Evolutionary conservation across 163 green algal genomes (phyloP), one percentile per base, ranked within the genome.

Genomic region (Scenedesmus sp.): DNA sequence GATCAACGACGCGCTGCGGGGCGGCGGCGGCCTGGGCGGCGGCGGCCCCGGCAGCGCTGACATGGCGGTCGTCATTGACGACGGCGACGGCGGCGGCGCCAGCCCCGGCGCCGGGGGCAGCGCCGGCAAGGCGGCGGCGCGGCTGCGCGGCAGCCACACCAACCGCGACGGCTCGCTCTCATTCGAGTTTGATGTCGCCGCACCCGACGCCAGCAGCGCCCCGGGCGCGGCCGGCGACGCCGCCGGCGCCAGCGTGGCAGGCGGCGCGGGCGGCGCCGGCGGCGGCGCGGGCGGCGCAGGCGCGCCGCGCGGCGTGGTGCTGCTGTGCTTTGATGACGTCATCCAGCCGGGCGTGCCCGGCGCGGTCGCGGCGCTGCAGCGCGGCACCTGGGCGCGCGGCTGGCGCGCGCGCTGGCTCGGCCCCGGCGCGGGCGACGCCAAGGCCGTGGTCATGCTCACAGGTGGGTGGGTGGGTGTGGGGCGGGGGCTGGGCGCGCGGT

Each of bases 401-500:
- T 26, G 50, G 28, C 51, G 66, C 36, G 17, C 53, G 65, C 56
- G 31, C 4, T 53, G 64, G 45, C n/a, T 64, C 18, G 26, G 48
- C 18, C 20, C 33, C 48, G 44, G 17, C n/a, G 63, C 63, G 33
- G 42, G 42, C 11, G 14, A 28, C 22, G 31, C 11, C 4, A 86
- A 89, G 63, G 33, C 78, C 0, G 86, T 97, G 22, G 64, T 92
- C 33, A 97, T 97, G 91, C 84, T 98, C 22, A 97, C 94, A 45
- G 93, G 89, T 90, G 70, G 57, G 36, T 17, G 34, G 39, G n/a
- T n/a, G n/a, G n/a, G n/a, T n/a, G n/a, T n/a, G n/a, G n/a, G n/a
- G n/a, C n/a, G n/a, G n/a, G n/a, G n/a, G n/a, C n/a, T n/a, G n/a
- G n/a, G n/a, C n/a, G n/a, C n/a, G n/a, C n/a, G n/a, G n/a, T n/a